A percentile compares a stretch with the other conserved stretches of the same genome.
These are phyloP conservation scores for Psilocybe cyanescens DNA, from an alignment of 768 basidiomycete species.

Conservation along the genomic window DNA sequence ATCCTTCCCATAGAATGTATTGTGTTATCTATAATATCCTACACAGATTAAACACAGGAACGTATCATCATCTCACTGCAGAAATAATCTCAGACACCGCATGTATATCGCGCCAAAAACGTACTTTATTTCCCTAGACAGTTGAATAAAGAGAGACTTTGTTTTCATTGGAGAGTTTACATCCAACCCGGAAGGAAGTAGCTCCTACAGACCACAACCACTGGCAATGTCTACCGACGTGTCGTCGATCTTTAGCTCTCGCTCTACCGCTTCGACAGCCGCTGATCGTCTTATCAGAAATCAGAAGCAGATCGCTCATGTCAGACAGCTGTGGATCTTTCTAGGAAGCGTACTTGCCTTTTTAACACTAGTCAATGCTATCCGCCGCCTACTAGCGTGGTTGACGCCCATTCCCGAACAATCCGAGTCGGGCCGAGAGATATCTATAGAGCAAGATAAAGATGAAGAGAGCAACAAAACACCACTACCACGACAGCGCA, in stretches of 20 bases:
- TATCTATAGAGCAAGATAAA: conserved; percentile 17
- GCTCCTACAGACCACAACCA: too few species aligned
- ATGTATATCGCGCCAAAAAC: too few species aligned
- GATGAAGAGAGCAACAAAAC: conserved; percentile 23
- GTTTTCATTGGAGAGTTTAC: too few species aligned
- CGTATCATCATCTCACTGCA: too few species aligned
- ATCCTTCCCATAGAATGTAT: too few species aligned
- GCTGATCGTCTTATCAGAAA: conserved; percentile 40
- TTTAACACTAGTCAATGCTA: conserved; percentile 36
- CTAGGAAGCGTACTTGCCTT: conserved; percentile 38
- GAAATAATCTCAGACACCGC: too few species aligned
- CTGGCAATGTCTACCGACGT: not conserved
- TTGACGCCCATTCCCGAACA: not conserved
- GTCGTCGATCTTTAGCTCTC: not conserved
- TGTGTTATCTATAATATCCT: too few species aligned
- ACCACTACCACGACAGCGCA: too few species aligned
- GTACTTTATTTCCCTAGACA: too few species aligned
- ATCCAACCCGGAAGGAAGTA: too few species aligned
- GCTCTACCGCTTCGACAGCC: conserved; percentile 19
- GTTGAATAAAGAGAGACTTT: too few species aligned
- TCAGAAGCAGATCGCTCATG: conserved; percentile 36
- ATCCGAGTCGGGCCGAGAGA: not conserved
- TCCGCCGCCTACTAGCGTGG: conserved; percentile 21
- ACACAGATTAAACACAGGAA: too few species aligned
- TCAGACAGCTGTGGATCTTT: conserved; percentile 45